Conservation (phyloP, 768 basidiomycete species). For the Mrakia blollopis region DNA sequence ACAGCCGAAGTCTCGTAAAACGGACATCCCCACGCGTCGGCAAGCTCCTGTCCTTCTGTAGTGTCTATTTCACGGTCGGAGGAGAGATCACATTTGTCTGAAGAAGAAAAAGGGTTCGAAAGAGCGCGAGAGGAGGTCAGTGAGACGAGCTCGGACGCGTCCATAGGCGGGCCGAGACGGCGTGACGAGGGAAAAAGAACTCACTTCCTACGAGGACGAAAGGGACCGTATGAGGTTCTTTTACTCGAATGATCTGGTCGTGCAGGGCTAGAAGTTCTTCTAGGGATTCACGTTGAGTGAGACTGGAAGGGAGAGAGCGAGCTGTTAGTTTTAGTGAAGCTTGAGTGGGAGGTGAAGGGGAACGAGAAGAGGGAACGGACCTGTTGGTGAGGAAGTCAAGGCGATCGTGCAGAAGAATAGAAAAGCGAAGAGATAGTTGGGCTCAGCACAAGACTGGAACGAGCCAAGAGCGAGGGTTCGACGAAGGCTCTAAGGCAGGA, state of each 20-base stretch:
- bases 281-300: slow-evolving; percentile 16
- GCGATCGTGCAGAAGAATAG: too few species aligned
- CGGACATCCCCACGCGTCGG: slow-evolving; percentile 11
- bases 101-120: neutral
- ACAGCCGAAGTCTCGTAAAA: slow-evolving; percentile 22
- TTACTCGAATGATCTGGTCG: slow-evolving; percentile 24
- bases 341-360: too few species aligned
- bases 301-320: neutral
- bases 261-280: slow-evolving; percentile 16
- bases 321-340: too few species aligned
- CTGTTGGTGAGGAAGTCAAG: too few species aligned
- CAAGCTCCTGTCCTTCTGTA: slow-evolving; percentile 10
- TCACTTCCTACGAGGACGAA: slow-evolving; percentile 29
- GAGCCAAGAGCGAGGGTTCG: neutral
- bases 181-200: neutral
- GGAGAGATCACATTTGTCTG: slow-evolving; percentile 28
- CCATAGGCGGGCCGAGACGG: too few species aligned
- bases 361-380: neutral
- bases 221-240: slow-evolving; percentile 7
- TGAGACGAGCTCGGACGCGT: neutral
- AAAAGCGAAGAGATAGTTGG: too few species aligned
- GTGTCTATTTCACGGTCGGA: slow-evolving; percentile 19
- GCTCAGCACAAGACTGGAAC: too few species aligned
- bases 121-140: too few species aligned
- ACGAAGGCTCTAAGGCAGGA: neutral